These are phyloP conservation scores for Trypanosomatidae sp. DNA, from an alignment of 208 protist genomes.

Conservation along the genomic window DNA sequence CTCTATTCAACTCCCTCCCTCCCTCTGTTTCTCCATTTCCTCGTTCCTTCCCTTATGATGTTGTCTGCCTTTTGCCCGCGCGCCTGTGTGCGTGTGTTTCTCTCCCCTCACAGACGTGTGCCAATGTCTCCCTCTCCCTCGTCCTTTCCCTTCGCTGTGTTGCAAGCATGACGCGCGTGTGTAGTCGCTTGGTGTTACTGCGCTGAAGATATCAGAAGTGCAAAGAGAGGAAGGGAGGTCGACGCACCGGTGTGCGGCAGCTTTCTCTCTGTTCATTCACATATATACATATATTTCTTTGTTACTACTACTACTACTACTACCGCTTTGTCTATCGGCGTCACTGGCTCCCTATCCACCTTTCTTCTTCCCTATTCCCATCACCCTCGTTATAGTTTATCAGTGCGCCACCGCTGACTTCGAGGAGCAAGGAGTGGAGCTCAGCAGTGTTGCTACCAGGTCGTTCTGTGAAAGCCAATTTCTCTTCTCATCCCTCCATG, in stretches of 20 bases:
- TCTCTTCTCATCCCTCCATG: neutral
- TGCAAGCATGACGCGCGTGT: neutral
- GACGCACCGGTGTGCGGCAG: neutral
- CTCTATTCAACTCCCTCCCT: neutral
- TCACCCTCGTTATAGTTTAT: neutral
- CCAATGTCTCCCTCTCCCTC: neutral
- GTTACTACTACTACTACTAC: neutral
- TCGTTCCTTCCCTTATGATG: constrained; percentile 10
- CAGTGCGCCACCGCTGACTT: neutral
- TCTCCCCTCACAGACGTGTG: too few species aligned
- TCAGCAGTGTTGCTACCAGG: neutral
- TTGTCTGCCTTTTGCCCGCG: constrained; percentile 7
- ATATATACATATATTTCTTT: neutral
- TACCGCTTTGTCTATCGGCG: neutral
- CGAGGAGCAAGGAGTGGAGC: neutral
- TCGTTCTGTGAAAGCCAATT: neutral
- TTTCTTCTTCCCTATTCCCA: neutral
- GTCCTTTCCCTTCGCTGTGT: neutral
- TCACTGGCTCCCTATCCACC: neutral
- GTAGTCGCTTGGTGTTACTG: neutral
- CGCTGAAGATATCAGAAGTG: neutral
- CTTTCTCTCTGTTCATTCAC: neutral
- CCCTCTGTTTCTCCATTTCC: constrained; percentile 4
- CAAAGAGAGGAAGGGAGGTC: neutral
- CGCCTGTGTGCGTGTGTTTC: neutral